Evolutionary conservation across 768 basidiomycete species (phyloP), one percentile per base, ranked within the genome.

Genomic region (Suillus fuscotomentosus): DNA sequence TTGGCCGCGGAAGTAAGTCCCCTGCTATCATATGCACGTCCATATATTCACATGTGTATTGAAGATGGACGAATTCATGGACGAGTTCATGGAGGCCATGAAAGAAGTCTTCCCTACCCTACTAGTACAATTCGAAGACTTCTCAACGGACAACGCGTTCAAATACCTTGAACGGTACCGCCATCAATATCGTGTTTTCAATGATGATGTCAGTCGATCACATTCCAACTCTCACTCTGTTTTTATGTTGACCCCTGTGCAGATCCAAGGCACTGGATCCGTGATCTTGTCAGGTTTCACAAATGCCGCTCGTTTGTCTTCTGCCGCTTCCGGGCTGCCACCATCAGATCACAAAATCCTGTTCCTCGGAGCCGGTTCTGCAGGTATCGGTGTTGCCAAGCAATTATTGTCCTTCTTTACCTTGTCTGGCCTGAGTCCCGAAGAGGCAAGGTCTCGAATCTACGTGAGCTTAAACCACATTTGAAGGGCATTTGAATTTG

Each of bases 71-170:
- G 86, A 76, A 43, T 91, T 92, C 77, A 88, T 92, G 85, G 84
- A 88, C 61, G 86, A 88, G 67, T 91, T 92, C 75, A 91, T 92
- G 88, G 73, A 77, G 17, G 86, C 88, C 10, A 86, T 89, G 81
- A 74, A 77, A 50, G 82, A 84, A 36, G 83, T 85, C 17, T 91
- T 89, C 75, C 90, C 90, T 8, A 77, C 84, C 5, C 76, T 88
- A 57, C 77, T 91, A 67, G 83, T 92, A n/a, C 90, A 91, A 64
- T 91, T 88, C 66, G 88, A 88, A 67, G 86, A 92, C 71, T 93
- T 90, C 72, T 88, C 89, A 60, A 91, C 89, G 2, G 87, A 92
- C 71, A 89, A 89, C 60, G 91, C 91, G 3, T 92, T 92, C 80
- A 79, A 83, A 55, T 90, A 90, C 74, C 83, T 92, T 41, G 85